phyloP scores from a whole-genome alignment of 1,284 basidiomycete species.

The Tilletia caries region DNA sequence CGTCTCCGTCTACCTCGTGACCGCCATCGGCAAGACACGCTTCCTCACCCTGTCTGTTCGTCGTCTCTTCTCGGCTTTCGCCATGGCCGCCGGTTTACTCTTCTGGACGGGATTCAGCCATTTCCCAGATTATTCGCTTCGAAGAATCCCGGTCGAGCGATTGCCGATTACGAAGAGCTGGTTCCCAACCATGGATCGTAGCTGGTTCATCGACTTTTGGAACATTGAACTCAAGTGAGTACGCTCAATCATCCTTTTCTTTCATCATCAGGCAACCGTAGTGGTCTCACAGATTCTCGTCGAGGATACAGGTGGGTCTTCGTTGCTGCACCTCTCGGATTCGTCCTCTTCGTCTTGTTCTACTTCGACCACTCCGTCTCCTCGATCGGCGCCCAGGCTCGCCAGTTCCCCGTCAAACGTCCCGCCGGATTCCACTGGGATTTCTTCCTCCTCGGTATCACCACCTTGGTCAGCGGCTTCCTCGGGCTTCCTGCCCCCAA shows the following conservation, averaged over 20 bases:
- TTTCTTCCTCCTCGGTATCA: conserved; percentile 75
- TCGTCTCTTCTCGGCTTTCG: conserved; percentile 53
- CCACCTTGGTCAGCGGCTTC: conserved; percentile 84
- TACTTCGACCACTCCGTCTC: conserved; percentile 67
- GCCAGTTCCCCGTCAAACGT: conserved; percentile 82
- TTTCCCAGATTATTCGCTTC: conserved; percentile 46
- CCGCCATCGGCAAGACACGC: conserved; percentile 39
- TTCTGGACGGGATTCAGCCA: conserved; percentile 57
- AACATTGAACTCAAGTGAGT: conserved; percentile 68
- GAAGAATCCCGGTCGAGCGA: conserved; percentile 39
- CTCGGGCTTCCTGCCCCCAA: conserved; percentile 90
- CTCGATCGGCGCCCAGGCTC: conserved; percentile 80
- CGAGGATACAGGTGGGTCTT: conserved; percentile 66
- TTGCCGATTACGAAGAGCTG: conserved; percentile 51
- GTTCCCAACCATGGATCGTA: conserved; percentile 66
- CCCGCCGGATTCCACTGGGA: conserved; percentile 85
- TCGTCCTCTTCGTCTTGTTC: conserved; percentile 54
- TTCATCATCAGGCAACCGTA: not conserved
- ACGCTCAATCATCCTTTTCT: not conserved
- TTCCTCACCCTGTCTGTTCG: conserved; percentile 54
- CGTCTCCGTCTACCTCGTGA: conserved; percentile 54
- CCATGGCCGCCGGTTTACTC: conserved; percentile 54
- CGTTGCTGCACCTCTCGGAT: conserved; percentile 65
- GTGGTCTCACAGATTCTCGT: not conserved
- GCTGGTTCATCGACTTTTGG: conserved; percentile 90